Evolutionary conservation across 441 rosid genomes (phyloP), one percentile per base, ranked within the genome.

Genomic region (Corymbia citriodora): DNA sequence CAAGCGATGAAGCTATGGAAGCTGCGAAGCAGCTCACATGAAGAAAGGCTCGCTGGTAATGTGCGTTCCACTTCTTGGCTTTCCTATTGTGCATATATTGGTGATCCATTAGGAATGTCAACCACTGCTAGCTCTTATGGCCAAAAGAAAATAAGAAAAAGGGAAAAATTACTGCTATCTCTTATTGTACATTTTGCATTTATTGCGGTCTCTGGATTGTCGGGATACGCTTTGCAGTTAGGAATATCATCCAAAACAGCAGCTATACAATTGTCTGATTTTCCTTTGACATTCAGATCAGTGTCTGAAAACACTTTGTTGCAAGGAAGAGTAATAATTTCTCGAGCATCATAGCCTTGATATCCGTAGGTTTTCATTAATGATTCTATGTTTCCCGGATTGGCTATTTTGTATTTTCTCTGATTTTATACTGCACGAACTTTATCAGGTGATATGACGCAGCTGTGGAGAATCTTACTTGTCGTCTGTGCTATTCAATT

Each of bases 191-290:
- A 21, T n/a, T 55, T 33, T 87, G 7, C 88, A 52, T 63, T 59
- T 27, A 9, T 19, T 55, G 89, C 13, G 5, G 14, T 52, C 87
- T 10, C 53, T 87, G 90, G 25, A 70, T 63, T 15, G 48, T 15
- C 1, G 45, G 82, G 79, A 88, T 52, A 55, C 87, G 59, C 86
- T 55, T 31, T 89, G 92, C 94, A 97, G 99, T 98, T 95, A 61
- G 99, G 99, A 89, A 96, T 97, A 92, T 97, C 99, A 89, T 97
- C 98, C 1, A 97, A 99, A 79, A 99, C 96, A 23, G 98, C 99
- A 57, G 94, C 99, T 0, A 36, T 36, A 21, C 50, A 74, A 2
- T 36, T 10, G 4, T 2, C 9, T 2, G 7, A 40, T 74, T 36
- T 74, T 74, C 45, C 50, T 0, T 36, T 19, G 29, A 10, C 36